Evolutionary conservation across 345 rosid species (phyloP).

Genomic region (Acer yangbiense): DNA sequence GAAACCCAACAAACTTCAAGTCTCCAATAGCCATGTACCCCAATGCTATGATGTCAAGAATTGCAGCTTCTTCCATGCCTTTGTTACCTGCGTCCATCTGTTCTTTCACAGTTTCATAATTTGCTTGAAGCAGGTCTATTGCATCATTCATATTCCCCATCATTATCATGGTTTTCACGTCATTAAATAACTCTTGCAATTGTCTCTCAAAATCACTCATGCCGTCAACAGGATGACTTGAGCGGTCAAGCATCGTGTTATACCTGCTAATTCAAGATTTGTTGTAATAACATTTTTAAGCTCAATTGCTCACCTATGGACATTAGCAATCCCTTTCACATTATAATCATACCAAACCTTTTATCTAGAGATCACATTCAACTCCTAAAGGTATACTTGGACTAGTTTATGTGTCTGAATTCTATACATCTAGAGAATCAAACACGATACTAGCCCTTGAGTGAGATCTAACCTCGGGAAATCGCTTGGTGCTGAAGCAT

Average conservation of each 20-base stretch:
- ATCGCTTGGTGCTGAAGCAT: constrained; percentile 36
- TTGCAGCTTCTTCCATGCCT: constrained; percentile 77
- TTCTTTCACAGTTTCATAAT: constrained; percentile 70
- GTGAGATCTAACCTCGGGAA: constrained; percentile 40
- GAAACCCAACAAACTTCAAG: constrained; percentile 44
- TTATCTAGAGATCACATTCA: neutral
- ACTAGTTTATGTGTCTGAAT: neutral
- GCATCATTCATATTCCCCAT: constrained; percentile 65
- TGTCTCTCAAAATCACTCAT: constrained; percentile 59
- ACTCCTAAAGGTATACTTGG: neutral
- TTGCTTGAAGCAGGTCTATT: constrained; percentile 73
- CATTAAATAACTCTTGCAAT: constrained; percentile 67
- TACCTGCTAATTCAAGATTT: constrained; percentile 40
- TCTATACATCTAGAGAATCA: neutral
- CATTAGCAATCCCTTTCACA: constrained; percentile 11
- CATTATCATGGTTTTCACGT: constrained; percentile 63
- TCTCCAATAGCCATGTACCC: constrained; percentile 79
- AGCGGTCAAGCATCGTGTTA: constrained; percentile 26
- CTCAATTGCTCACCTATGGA: constrained; percentile 21
- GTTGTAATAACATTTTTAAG: neutral
- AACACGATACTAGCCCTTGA: neutral
- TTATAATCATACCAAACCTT: constrained; percentile 9
- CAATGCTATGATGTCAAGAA: constrained; percentile 74
- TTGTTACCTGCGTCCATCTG: constrained; percentile 55
- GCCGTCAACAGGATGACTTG: constrained; percentile 36